Evolutionary conservation across 2,329 filamentous ascomycete genomes (phyloP).

Genomic region (Seiridium unicorne): DNA sequence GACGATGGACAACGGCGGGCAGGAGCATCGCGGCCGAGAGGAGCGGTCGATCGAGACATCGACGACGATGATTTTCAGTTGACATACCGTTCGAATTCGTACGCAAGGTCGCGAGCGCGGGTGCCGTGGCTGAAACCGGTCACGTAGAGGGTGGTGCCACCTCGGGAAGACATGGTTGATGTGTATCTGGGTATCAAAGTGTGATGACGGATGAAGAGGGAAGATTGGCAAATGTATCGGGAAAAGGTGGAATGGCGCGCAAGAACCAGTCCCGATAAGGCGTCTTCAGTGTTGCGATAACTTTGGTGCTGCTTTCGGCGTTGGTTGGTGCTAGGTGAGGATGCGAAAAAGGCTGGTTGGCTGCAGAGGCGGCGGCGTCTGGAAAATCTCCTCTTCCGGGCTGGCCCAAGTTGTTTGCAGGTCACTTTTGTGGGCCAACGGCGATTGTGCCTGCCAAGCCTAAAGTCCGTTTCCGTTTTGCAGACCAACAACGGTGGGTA

Average conservation of each 20-base stretch:
- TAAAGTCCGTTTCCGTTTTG: neutral
- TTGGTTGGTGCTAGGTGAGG: neutral
- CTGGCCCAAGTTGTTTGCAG: neutral
- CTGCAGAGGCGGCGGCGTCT: neutral
- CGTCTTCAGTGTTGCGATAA: neutral
- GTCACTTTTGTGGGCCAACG: neutral
- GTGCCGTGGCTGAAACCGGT: slow-evolving; percentile 99
- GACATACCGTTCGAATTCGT: slow-evolving; percentile 99
- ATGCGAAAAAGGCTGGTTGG: slow-evolving; percentile 1
- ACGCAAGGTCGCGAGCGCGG: slow-evolving; percentile 97
- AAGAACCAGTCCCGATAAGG: neutral
- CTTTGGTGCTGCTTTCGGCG: too few species aligned
- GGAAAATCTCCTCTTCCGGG: slow-evolving; percentile 6
- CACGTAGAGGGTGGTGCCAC: slow-evolving; percentile 93
- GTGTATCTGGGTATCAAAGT: neutral
- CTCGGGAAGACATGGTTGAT: slow-evolving; percentile 73
- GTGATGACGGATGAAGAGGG: neutral
- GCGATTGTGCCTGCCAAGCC: slow-evolving; percentile 1
- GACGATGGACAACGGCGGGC: slow-evolving; percentile 31
- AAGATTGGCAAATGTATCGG: neutral
- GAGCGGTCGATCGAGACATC: slow-evolving; percentile 43
- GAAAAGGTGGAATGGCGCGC: neutral
- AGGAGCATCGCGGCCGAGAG: slow-evolving; percentile 36
- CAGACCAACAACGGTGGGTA: neutral
- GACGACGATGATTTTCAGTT: slow-evolving; percentile 46